Percentiles rank a stretch among this genome's conserved stretches.
phyloP scores from a whole-genome alignment of 2,329 filamentous ascomycete species.

The Talaromyces sp. region DNA sequence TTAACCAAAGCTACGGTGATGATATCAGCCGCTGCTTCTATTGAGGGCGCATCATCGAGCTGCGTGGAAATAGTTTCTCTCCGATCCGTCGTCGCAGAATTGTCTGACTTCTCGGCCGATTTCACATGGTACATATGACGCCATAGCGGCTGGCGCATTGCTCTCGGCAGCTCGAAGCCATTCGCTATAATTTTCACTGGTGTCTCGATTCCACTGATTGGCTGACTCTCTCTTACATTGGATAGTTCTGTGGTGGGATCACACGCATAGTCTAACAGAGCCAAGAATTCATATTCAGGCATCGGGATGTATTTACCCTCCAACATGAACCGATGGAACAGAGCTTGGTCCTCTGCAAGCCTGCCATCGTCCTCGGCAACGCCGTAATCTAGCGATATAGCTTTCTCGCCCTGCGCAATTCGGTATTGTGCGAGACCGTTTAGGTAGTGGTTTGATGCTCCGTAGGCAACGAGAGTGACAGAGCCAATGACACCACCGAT shows the following conservation, averaged over 20 bases:
- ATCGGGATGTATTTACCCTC: slow-evolving; percentile 8
- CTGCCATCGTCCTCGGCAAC: not conserved
- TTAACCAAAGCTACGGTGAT: not conserved
- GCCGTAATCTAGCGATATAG: not conserved
- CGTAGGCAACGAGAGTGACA: not conserved
- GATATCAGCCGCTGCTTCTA: not conserved
- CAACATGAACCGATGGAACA: slow-evolving; percentile 10
- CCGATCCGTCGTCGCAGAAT: not conserved
- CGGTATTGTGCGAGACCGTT: not conserved
- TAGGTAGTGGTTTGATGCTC: not conserved
- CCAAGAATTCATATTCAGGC: slow-evolving; percentile 7
- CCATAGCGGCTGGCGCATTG: not conserved
- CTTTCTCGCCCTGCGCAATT: not conserved
- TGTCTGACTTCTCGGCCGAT: not conserved
- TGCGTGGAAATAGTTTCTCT: not conserved
- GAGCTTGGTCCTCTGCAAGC: not conserved
- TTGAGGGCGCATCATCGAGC: not conserved
- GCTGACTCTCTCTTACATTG: not conserved
- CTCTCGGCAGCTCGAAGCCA: not conserved
- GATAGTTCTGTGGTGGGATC: not conserved
- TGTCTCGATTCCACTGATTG: not conserved
- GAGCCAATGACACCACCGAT: not conserved
- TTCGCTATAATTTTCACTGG: not conserved
- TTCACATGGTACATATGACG: not conserved
- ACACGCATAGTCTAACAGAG: slow-evolving; percentile 1